These are phyloP conservation scores for Moesziomyces parantarcticus DNA, from an alignment of 1,284 basidiomycete species.

Conservation along the genomic window DNA sequence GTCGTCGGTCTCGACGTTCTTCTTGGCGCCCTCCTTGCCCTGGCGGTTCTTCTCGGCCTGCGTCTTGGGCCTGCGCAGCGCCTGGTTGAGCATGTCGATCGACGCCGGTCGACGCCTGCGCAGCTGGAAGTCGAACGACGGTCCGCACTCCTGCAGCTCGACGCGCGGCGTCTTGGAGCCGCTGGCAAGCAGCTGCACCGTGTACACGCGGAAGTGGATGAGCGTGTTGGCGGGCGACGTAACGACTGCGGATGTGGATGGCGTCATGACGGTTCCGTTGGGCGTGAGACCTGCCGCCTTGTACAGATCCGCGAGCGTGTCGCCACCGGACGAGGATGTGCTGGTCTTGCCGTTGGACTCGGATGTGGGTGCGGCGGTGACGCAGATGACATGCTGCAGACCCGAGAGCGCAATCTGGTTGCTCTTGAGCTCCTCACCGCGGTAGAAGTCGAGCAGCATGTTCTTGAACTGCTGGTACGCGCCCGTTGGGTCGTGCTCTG, in stretches of 20 bases:
- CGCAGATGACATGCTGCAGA: constrained; percentile 85
- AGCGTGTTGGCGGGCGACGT: constrained; percentile 74
- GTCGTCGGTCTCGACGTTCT: constrained; percentile 87
- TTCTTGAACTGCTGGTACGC: constrained; percentile 77
- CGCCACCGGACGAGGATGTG: constrained; percentile 1
- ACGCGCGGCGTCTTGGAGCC: constrained; percentile 69
- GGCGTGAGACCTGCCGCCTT: constrained; percentile 54
- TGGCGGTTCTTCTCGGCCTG: constrained; percentile 77
- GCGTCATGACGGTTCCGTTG: constrained; percentile 69
- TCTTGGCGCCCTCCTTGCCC: constrained; percentile 82
- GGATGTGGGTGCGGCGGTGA: constrained; percentile 54
- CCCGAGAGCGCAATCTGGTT: constrained; percentile 80
- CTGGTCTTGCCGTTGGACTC: constrained; percentile 7
- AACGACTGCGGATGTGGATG: constrained; percentile 53
- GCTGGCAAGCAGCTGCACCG: constrained; percentile 78
- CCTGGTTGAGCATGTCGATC: constrained; percentile 81
- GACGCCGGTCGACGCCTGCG: constrained; percentile 81
- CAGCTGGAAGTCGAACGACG: constrained; percentile 84
- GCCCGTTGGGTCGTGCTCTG: constrained; percentile 48
- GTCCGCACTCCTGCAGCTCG: constrained; percentile 88
- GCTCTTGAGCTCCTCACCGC: constrained; percentile 80
- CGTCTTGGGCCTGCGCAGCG: constrained; percentile 85
- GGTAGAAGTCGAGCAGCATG: constrained; percentile 85
- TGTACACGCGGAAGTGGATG: constrained; percentile 90
- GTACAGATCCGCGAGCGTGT: constrained; percentile 53